Percentiles rank a stretch among this genome's conserved stretches.
Evolutionary conservation across 2,329 filamentous ascomycete species (phyloP).

Genomic region (Phoma herbarum): DNA sequence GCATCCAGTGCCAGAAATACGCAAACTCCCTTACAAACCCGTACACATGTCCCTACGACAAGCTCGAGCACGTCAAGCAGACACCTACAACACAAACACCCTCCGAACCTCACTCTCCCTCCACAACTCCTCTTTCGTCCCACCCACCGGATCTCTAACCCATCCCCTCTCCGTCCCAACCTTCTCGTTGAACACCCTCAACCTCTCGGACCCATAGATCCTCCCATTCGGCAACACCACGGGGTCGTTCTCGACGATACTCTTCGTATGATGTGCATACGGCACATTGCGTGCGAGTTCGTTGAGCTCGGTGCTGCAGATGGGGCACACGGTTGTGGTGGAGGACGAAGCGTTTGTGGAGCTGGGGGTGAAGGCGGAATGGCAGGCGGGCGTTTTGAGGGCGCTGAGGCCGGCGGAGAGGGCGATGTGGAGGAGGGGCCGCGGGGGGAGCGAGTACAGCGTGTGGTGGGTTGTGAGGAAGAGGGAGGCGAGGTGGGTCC

Average conservation of each 20-base stretch:
- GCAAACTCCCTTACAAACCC: neutral
- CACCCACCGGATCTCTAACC: conserved; percentile 76
- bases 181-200: conserved; percentile 82
- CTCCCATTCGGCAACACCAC: conserved; percentile 86
- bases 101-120: conserved; percentile 72
- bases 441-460: conserved; percentile 81
- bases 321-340: conserved; percentile 82
- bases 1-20: neutral
- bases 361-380: conserved; percentile 70
- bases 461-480: conserved; percentile 89
- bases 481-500: conserved; percentile 77
- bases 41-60: no score
- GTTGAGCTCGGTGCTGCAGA: conserved; percentile 95
- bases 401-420: conserved; percentile 91
- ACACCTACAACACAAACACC: conserved; percentile 80
- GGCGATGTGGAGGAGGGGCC: conserved; percentile 88
- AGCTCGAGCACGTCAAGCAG: no score
- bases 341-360: conserved; percentile 65
- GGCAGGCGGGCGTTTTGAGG: conserved; percentile 93
- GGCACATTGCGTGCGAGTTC: conserved; percentile 87
- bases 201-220: conserved; percentile 79
- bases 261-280: conserved; percentile 95
- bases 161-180: conserved; percentile 71
- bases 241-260: conserved; percentile 86
- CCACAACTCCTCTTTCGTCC: conserved; percentile 64